These are phyloP conservation scores for Trichosporon coremiiforme DNA, from an alignment of 1,284 basidiomycete genomes.

Conservation along the genomic window DNA sequence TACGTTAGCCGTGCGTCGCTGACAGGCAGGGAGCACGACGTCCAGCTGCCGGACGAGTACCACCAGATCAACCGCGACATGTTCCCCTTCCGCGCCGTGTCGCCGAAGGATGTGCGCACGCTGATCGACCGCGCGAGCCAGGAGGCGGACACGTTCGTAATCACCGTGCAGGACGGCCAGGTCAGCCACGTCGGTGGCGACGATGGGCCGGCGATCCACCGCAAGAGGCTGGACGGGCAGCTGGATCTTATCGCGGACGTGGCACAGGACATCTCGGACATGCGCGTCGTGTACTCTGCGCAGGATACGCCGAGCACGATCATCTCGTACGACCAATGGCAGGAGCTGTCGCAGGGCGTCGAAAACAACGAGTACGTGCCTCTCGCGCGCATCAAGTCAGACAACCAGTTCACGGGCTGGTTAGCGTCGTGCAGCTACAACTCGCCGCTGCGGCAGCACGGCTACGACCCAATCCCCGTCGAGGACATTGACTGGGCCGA, in stretches of 20 bases:
- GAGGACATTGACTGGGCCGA: constrained; percentile 42
- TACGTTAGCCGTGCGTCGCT: constrained; percentile 7
- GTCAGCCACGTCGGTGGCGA: constrained; percentile 16
- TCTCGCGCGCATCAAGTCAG: background rate
- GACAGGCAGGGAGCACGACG: constrained; percentile 57
- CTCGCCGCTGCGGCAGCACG: constrained; percentile 5
- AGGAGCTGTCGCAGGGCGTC: constrained; percentile 57
- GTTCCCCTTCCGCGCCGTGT: constrained; percentile 48
- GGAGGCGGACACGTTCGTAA: constrained; percentile 33
- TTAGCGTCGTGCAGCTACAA: constrained; percentile 6
- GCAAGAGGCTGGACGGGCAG: constrained; percentile 48
- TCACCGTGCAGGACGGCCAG: constrained; percentile 32
- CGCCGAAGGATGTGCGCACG: constrained; percentile 65
- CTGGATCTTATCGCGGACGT: constrained; percentile 44
- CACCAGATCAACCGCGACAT: constrained; percentile 52
- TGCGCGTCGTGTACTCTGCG: constrained; percentile 45
- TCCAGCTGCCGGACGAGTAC: constrained; percentile 57
- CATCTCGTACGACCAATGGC: constrained; percentile 58
- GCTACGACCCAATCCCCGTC: background rate
- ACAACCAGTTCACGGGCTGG: constrained; percentile 11
- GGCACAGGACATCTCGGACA: constrained; percentile 46
- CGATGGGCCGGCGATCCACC: constrained; percentile 21
- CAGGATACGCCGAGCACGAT: constrained; percentile 59
- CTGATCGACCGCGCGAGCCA: constrained; percentile 56
- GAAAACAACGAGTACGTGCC: constrained; percentile 52